Evolutionary conservation across 176 grass and related monocot species (phyloP).

Genomic region (Thalia dealbata): DNA sequence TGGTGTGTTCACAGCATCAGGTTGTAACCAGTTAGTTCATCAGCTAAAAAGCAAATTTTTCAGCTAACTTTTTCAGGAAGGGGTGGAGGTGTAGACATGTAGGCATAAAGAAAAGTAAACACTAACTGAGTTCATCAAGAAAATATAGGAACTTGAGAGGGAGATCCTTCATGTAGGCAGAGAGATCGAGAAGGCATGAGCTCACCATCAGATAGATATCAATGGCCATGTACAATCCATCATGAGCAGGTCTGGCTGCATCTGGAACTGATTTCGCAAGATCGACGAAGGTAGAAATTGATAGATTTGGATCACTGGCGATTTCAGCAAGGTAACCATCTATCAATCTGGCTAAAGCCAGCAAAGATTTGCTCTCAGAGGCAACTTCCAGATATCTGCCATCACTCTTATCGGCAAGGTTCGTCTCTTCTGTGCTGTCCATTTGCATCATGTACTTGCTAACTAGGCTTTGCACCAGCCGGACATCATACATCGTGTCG

Average conservation of each 20-base stretch:
- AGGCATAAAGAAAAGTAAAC: too few species aligned
- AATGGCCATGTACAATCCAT: constrained; percentile 68
- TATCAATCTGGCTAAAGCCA: constrained; percentile 72
- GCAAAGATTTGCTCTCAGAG: constrained; percentile 49
- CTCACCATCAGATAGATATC: constrained; percentile 95
- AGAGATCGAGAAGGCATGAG: neutral
- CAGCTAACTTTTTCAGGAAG: too few species aligned
- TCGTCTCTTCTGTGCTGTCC: constrained; percentile 24
- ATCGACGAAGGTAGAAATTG: constrained; percentile 59
- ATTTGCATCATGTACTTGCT: constrained; percentile 60
- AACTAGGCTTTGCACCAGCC: constrained; percentile 65
- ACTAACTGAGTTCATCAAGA: too few species aligned
- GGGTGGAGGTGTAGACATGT: too few species aligned
- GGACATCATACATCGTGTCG: constrained; percentile 48
- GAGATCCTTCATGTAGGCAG: too few species aligned
- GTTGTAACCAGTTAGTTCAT: too few species aligned
- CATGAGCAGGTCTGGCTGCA: constrained; percentile 57
- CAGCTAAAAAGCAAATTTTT: too few species aligned
- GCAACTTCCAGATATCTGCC: constrained; percentile 64
- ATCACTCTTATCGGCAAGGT: constrained; percentile 49
- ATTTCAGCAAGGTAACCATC: constrained; percentile 83
- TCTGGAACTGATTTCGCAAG: constrained; percentile 67
- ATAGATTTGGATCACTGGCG: constrained; percentile 62
- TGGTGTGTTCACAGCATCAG: constrained; percentile 12
- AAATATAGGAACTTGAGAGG: too few species aligned